Evolutionary conservation across 2,329 filamentous ascomycete species (phyloP).

Genomic region (Grosmannia serpens): DNA sequence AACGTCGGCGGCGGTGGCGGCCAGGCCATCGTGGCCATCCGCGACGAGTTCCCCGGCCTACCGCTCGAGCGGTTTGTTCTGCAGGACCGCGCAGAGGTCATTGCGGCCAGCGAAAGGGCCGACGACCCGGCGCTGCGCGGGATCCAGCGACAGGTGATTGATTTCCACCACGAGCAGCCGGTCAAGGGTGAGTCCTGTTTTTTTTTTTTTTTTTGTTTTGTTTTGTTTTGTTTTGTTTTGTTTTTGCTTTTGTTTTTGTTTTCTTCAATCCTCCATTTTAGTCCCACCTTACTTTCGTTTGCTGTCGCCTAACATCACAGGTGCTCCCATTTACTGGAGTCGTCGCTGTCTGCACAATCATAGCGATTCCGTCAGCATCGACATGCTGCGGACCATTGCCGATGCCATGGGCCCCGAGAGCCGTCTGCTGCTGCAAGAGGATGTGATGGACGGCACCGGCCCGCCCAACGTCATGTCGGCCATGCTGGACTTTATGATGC

Average conservation of each 20-base stretch:
- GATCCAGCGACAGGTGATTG: slow-evolving; percentile 13
- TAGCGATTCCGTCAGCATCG: slow-evolving; percentile 19
- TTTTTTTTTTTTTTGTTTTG: not conserved
- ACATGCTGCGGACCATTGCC: slow-evolving; percentile 19
- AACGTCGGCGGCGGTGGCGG: slow-evolving; percentile 24
- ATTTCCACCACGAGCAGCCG: slow-evolving; percentile 22
- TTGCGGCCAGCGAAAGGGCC: slow-evolving; percentile 10
- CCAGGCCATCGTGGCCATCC: slow-evolving; percentile 17
- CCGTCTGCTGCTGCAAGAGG: slow-evolving; percentile 16
- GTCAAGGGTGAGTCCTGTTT: slow-evolving; percentile 14
- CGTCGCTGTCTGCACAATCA: slow-evolving; percentile 27
- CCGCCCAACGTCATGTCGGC: slow-evolving; percentile 8
- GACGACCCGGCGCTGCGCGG: not conserved
- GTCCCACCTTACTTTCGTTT: not conserved
- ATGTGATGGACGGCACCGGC: slow-evolving; percentile 9
- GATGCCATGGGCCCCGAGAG: slow-evolving; percentile 20
- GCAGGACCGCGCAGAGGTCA: slow-evolving; percentile 20
- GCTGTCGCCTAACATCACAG: not conserved
- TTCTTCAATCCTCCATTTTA: not conserved
- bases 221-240: not conserved
- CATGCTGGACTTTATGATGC: slow-evolving; percentile 14
- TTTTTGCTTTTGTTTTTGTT: not conserved
- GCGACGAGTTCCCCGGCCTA: slow-evolving; percentile 16
- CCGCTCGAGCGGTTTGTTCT: slow-evolving; percentile 18
- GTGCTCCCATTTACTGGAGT: slow-evolving; percentile 11